Base-by-base conservation (phyloP, 805 yeast genomes). In the Candida germanica region DNA sequence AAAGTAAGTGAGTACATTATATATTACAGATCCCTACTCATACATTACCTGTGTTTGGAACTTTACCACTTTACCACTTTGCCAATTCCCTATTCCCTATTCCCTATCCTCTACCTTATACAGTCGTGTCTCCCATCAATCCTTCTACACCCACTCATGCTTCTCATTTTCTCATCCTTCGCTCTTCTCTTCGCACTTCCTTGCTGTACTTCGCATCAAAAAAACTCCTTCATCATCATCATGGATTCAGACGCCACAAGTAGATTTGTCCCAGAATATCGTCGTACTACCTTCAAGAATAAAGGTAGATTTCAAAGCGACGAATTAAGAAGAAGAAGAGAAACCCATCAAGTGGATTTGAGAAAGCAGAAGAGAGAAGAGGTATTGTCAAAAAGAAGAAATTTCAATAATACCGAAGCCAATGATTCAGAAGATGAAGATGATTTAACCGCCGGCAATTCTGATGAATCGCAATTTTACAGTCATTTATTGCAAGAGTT, bases 341-440 rank as follows among this genome's bases (percentile, higher is more conserved):
- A 91, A 62, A 94, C 86, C 39, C 96, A 91, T 54, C 97, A 91
- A 65, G 94, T 93, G 42, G 98, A 89, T 60, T 74, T 93, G 54
- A 79, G 98, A 68, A 93, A 94, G 69, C 95, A 89, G 44, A 89
- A 89, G 64, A 80, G 98, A 58, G 98, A 93, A 59, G 98, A 93
- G 61, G 84, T 86, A 38, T 73, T 93, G 49, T 81, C 95, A 26
- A 93, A 93, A 69, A 83, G 98, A 72, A 82, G 98, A 69, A 88
- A 87, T 61, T 79, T 82, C 56, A 58, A 55, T 34, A 67, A 58
- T 33, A 54, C 53, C 31, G 49, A 41, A 23, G 64, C 68, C 20
- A 58, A 62, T 40, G 73, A 67, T 27, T 59, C 65, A 4, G 67
- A 65, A 43, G 75, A 65, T 25, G 69, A 68, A 39, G 73, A 69